Conservation (phyloP, 192 early-diverging fungal species). For the Entomortierella parvispora region DNA sequence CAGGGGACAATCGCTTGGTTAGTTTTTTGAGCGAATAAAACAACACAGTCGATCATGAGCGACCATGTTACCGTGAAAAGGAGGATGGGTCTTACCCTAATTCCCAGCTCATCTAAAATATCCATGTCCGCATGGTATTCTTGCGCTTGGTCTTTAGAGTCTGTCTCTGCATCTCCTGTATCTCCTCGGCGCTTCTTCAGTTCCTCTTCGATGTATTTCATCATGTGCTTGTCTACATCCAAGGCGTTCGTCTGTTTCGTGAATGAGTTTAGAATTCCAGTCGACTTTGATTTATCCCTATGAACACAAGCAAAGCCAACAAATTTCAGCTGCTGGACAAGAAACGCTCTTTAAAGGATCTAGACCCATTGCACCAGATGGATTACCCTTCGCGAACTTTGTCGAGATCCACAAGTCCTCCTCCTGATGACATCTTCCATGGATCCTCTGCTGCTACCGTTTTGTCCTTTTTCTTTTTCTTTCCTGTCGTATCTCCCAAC, state of each 20-base stretch:
- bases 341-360: too few species aligned
- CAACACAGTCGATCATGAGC: constrained; percentile 21
- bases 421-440: constrained; percentile 65
- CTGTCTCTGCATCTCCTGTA: constrained; percentile 29
- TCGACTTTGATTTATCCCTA: constrained; percentile 47
- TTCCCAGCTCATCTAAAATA: constrained; percentile 43
- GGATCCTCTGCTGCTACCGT: constrained; percentile 57
- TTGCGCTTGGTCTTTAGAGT: constrained; percentile 21
- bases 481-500: constrained; percentile 60
- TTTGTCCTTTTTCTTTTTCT: constrained; percentile 63
- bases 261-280: constrained; percentile 69
- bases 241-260: constrained; percentile 79
- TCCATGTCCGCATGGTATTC: constrained; percentile 48
- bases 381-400: constrained; percentile 41
- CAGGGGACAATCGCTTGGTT: not conserved
- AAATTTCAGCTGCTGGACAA: constrained; percentile 1
- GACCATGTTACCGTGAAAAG: not conserved
- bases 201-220: constrained; percentile 87
- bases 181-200: constrained; percentile 67
- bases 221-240: constrained; percentile 87
- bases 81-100: constrained; percentile 13
- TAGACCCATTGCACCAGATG: too few species aligned
- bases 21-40: not conserved
- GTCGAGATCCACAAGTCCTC: constrained; percentile 64
- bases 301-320: constrained; percentile 24